Conservation (phyloP, 208 protist species). For the Trypanosoma grayi region DNA sequence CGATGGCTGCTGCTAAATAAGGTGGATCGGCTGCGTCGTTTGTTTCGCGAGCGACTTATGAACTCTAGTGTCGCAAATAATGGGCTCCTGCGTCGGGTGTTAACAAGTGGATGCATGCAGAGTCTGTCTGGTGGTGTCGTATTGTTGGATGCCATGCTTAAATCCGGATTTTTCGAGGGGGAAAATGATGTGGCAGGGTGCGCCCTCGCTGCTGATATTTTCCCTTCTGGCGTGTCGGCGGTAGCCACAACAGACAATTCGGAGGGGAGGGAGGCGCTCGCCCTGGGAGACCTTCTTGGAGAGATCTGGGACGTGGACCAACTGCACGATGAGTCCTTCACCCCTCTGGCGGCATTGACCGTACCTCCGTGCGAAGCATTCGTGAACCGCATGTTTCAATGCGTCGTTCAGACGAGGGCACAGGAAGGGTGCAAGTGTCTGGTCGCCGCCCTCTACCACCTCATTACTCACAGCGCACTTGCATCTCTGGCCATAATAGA, state of each 20-base stretch:
- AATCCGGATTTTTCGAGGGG: background rate
- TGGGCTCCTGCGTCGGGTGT: background rate
- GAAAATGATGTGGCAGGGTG: background rate
- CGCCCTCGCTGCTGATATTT: background rate
- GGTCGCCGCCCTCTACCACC: slow-evolving; percentile 7
- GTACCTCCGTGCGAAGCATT: slow-evolving; percentile 7
- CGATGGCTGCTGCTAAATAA: slow-evolving; percentile 24
- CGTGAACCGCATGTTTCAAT: background rate
- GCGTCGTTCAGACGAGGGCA: background rate
- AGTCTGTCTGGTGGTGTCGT: slow-evolving; percentile 12
- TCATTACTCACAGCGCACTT: slow-evolving; percentile 11
- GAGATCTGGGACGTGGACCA: slow-evolving; percentile 1
- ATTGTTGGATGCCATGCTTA: slow-evolving; percentile 16
- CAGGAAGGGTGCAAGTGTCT: slow-evolving; percentile 1
- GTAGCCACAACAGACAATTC: background rate
- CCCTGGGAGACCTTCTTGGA: background rate
- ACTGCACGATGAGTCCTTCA: background rate
- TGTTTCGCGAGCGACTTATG: slow-evolving; percentile 16
- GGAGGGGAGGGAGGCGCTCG: background rate
- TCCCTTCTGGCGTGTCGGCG: background rate
- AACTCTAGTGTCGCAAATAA: background rate
- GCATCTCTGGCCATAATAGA: slow-evolving; percentile 17
- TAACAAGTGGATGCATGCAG: slow-evolving; percentile 12
- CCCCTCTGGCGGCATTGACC: background rate
- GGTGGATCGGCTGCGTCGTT: background rate